Percentiles rank a stretch among this genome's conserved stretches.
Evolutionary conservation across 495 filamentous ascomycete genomes (phyloP).

Genomic region (Xylaria sp.): DNA sequence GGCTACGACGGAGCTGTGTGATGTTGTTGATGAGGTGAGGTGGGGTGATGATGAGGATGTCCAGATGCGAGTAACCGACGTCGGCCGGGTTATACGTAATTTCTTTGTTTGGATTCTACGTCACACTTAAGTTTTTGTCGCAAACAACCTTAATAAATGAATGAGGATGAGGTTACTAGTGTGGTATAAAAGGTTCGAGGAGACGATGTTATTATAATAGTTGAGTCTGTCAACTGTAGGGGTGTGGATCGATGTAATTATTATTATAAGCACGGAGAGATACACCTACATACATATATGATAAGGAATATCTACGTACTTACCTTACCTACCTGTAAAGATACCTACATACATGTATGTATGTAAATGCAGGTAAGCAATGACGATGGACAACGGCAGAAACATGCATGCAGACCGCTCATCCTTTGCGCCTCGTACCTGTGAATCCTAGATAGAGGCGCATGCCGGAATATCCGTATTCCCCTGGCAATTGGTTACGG

Average conservation of each 20-base stretch:
- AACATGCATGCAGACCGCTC: constrained; percentile 15
- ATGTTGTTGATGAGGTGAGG: neutral
- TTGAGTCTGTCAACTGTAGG: neutral
- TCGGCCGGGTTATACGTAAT: neutral
- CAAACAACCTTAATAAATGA: neutral
- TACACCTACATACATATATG: too few species aligned
- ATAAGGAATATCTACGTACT: too few species aligned
- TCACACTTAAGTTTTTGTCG: constrained; percentile 15
- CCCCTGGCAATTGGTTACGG: neutral
- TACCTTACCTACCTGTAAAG: neutral
- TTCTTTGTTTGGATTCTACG: constrained; percentile 21
- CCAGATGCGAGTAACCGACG: neutral
- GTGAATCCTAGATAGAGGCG: neutral
- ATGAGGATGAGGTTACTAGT: neutral
- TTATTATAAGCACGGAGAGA: too few species aligned
- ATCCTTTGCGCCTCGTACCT: constrained; percentile 3
- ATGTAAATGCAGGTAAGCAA: constrained; percentile 4
- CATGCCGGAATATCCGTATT: constrained; percentile 11
- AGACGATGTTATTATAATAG: neutral
- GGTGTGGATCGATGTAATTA: neutral
- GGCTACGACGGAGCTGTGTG: neutral
- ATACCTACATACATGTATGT: too few species aligned
- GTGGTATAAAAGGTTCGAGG: neutral
- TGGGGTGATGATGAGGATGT: constrained; percentile 9
- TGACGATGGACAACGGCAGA: constrained; percentile 19